These are phyloP conservation scores for Singerocomus inundabilis DNA, from an alignment of 1,284 basidiomycete species.

Conservation along the genomic window DNA sequence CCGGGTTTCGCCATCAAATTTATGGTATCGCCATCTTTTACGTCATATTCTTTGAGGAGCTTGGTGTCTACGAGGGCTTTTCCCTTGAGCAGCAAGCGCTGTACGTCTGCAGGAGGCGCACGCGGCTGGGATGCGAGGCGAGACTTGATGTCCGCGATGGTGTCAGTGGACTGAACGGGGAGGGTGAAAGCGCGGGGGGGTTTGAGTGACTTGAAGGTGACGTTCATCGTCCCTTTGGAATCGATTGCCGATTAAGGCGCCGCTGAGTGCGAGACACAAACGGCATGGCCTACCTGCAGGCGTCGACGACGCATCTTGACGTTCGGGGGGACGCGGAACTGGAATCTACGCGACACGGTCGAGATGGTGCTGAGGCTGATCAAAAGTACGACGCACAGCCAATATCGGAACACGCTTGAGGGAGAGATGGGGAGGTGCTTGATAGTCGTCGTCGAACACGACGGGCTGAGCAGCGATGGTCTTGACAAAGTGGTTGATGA, in stretches of 20 bases:
- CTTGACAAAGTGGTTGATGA: constrained; percentile 72
- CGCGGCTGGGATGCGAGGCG: constrained; percentile 61
- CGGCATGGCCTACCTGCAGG: constrained; percentile 36
- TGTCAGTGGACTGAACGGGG: constrained; percentile 70
- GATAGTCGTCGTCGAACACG: constrained; percentile 71
- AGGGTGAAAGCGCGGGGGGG: constrained; percentile 77
- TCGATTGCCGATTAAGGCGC: constrained; percentile 13
- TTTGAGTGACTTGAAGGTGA: constrained; percentile 88
- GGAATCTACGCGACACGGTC: constrained; percentile 45
- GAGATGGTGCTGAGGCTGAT: neutral
- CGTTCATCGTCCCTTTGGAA: constrained; percentile 47
- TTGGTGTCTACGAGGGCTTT: constrained; percentile 87
- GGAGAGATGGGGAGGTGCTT: constrained; percentile 68
- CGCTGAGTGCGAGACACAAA: constrained; percentile 5
- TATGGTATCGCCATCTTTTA: constrained; percentile 76
- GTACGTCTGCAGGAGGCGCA: constrained; percentile 70
- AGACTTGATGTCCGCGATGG: constrained; percentile 75
- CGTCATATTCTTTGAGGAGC: constrained; percentile 83
- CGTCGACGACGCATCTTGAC: constrained; percentile 37
- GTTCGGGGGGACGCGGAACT: constrained; percentile 56
- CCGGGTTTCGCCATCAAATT: constrained; percentile 84
- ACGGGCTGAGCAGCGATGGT: constrained; percentile 69
- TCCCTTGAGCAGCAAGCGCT: constrained; percentile 86
- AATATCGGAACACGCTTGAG: constrained; percentile 75
- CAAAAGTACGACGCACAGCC: constrained; percentile 46